phyloP scores from a whole-genome alignment of 225 moss, liverwort and hornwort species.

The Polytrichum formosum region DNA sequence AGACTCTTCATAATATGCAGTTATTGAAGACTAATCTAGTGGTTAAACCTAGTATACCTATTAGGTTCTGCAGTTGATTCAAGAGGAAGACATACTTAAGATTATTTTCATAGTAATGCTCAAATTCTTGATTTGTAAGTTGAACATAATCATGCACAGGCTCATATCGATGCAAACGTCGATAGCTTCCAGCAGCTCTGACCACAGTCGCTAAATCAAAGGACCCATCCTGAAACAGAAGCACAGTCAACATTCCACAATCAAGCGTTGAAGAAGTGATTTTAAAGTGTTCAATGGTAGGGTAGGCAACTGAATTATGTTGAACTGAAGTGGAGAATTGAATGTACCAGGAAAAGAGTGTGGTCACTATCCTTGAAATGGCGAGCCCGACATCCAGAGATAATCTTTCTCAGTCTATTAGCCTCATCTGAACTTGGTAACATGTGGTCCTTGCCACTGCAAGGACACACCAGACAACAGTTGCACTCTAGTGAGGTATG shows the following conservation, averaged over 20 bases:
- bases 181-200: conserved; percentile 63
- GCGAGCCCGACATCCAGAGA: conserved; percentile 62
- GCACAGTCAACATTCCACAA: background rate
- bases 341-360: conserved; percentile 60
- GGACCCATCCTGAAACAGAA: conserved; percentile 50
- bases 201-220: conserved; percentile 64
- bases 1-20: no score
- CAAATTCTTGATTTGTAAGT: conserved; percentile 58
- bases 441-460: conserved; percentile 60
- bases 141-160: conserved; percentile 48
- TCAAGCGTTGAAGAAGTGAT: background rate
- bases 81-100: conserved; percentile 32
- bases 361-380: conserved; percentile 50
- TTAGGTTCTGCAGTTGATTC: background rate
- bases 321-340: background rate
- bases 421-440: conserved; percentile 72
- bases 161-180: conserved; percentile 48
- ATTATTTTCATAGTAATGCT: conserved; percentile 28
- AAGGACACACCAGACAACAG: background rate
- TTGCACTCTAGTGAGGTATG: background rate
- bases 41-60: no score
- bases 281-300: no score
- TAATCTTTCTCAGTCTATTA: conserved; percentile 51
- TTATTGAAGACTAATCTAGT: no score
- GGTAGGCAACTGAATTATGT: no score